Evolutionary conservation across 2,329 filamentous ascomycete species (phyloP).

Genomic region (Venturia effusa): DNA sequence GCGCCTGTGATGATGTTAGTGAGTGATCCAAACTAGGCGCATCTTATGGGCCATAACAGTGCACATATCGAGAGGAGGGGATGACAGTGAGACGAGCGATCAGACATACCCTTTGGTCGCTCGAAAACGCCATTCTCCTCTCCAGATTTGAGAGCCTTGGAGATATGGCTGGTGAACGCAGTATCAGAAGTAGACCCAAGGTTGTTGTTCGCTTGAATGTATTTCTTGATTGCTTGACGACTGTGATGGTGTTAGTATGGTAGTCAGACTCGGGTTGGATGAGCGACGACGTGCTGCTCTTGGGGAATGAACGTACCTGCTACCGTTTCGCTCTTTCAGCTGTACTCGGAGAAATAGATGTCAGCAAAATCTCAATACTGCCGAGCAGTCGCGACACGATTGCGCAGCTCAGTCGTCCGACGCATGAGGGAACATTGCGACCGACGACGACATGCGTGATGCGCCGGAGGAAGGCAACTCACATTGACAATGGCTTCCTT

Average conservation of each 20-base stretch:
- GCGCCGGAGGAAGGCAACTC: conserved; percentile 45
- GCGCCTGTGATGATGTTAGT: conserved; percentile 43
- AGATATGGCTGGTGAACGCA: conserved; percentile 66
- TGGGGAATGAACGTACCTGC: conserved; percentile 44
- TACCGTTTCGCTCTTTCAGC: conserved; percentile 62
- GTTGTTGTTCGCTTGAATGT: conserved; percentile 61
- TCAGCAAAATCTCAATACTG: conserved; percentile 31
- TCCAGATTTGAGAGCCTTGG: conserved; percentile 70
- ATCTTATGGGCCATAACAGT: background rate
- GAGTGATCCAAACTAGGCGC: conserved; percentile 9
- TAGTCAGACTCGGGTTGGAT: background rate
- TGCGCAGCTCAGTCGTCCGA: background rate
- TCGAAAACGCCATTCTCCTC: conserved; percentile 80
- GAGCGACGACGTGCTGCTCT: conserved; percentile 12
- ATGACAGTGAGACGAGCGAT: background rate
- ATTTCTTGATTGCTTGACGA: conserved; percentile 65
- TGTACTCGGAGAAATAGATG: conserved; percentile 34
- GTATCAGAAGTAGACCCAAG: conserved; percentile 42
- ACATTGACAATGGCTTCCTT: conserved; percentile 61
- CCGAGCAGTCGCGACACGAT: background rate
- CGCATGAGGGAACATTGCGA: conserved; percentile 5
- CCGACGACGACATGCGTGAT: conserved; percentile 17
- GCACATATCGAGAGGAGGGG: background rate
- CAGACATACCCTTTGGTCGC: conserved; percentile 79
- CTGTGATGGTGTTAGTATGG: conserved; percentile 27